Conservation (phyloP, 371 early-diverging fungal species). For the Zopfochytrium polystomum region DNA sequence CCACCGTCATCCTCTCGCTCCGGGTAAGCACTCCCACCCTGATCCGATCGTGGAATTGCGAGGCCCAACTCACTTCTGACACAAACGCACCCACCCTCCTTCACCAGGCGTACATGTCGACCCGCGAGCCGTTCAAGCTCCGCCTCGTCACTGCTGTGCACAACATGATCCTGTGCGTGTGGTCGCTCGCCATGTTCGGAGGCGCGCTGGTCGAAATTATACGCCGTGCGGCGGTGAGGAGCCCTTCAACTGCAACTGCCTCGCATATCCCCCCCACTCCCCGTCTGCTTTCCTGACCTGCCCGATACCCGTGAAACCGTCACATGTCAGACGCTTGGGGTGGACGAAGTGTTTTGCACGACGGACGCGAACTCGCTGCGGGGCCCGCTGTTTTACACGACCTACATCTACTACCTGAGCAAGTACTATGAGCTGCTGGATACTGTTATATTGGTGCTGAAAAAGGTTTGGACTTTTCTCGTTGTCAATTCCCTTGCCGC, state of each 20-base stretch:
- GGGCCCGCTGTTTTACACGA: slow-evolving; percentile 23
- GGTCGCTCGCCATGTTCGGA: slow-evolving; percentile 27
- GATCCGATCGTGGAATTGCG: too few relatives aligned
- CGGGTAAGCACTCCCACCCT: too few relatives aligned
- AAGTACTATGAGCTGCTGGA: slow-evolving; percentile 40
- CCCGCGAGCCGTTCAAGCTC: slow-evolving; percentile 29
- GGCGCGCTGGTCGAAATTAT: slow-evolving; percentile 16
- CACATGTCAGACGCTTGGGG: too few relatives aligned
- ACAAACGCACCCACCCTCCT: too few relatives aligned
- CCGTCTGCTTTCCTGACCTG: slow-evolving; percentile 6
- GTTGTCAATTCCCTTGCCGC: slow-evolving; percentile 1
- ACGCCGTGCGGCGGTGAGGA: slow-evolving; percentile 16
- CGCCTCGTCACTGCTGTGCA: slow-evolving; percentile 26
- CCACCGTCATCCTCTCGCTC: too few relatives aligned
- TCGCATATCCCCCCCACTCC: neutral
- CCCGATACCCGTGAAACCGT: too few relatives aligned
- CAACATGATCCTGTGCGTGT: slow-evolving; percentile 33
- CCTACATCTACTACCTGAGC: slow-evolving; percentile 39
- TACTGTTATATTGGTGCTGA: slow-evolving; percentile 40
- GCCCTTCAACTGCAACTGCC: neutral
- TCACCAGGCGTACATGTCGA: slow-evolving; percentile 29
- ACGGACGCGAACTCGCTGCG: slow-evolving; percentile 9
- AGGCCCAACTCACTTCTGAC: too few relatives aligned
- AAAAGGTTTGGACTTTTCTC: slow-evolving; percentile 39
- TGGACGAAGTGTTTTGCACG: slow-evolving; percentile 38